Base-by-base conservation (phyloP, 2,329 filamentous ascomycete genomes). In the Aureobasidium musti region DNA sequence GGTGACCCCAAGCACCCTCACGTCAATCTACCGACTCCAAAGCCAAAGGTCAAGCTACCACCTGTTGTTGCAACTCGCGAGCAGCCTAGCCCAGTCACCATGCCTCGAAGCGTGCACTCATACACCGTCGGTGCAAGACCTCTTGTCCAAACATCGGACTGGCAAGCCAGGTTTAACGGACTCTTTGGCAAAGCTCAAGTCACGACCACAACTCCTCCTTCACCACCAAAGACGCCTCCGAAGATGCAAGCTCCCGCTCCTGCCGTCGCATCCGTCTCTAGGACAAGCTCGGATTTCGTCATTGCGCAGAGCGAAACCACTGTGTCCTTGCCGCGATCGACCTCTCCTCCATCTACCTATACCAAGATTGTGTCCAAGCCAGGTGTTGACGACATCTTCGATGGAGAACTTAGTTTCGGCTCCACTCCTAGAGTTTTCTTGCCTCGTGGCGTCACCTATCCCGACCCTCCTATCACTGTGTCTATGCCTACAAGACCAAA, bases 131-230 rank as follows among this genome's bases (percentile, higher is more conserved):
- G 76, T 26, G 72, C 77, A 8, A 76, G 79, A 59, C 79, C 81
- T 53, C 74, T 81, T 67, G 77, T 81, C 60, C 82, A 78, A 68
- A 79, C 79, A 71, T 79, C 69, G 73, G 83, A 83, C 65, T 94
- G 92, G 92, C 92, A 96, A 76, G 89, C 90, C 72, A 88, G 88
- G 72, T 92, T 97, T 76, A 92, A 96, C 76, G 88, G 84, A 53
- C 83, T 97, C 52, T 82, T 88, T 65, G 86, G 87, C 71, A 92
- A 90, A 74, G 82, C 86, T 6, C 73, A 77, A 8, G 79, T 83
- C 23, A 82, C 74, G 33, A 74, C 77, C 3, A 75, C 76, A 33
- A 70, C 74, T 7, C 74, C 75, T n/a, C 75, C 75, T 14, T 75
- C 75, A 30, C 74, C 74, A 50, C 74, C 75, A 26, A 73, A 76